Conservation (phyloP, 345 rosid species). For the Melaleuca quinquenervia region DNA sequence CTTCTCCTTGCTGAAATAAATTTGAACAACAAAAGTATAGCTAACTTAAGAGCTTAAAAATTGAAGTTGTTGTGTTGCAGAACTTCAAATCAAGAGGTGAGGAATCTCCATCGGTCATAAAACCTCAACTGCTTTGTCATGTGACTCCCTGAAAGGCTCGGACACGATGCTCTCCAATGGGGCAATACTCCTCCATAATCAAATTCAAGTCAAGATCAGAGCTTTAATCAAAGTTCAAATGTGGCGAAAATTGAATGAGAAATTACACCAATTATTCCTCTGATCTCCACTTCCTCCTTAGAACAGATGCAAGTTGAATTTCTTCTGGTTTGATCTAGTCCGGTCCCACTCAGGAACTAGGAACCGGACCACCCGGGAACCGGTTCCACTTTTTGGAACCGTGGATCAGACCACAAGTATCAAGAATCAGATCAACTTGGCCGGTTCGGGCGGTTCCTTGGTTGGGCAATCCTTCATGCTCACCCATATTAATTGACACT, state of each 20-base stretch:
- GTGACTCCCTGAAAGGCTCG: neutral
- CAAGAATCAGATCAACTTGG: too few species aligned
- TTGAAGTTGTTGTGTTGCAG: neutral
- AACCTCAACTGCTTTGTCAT: neutral
- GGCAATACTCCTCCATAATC: neutral
- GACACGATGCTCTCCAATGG: neutral
- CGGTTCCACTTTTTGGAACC: too few species aligned
- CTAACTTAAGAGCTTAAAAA: neutral
- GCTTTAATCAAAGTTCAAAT: neutral
- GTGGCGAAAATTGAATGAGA: neutral
- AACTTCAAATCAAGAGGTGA: neutral
- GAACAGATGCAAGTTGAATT: constrained; percentile 78
- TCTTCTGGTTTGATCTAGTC: too few species aligned
- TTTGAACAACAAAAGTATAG: neutral
- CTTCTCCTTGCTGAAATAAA: neutral
- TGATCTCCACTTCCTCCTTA: constrained; percentile 69
- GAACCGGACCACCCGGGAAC: too few species aligned
- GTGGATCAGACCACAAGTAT: too few species aligned
- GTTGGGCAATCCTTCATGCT: too few species aligned
- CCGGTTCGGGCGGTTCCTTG: too few species aligned
- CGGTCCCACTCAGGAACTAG: too few species aligned
- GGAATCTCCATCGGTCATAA: neutral
- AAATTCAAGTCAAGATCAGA: neutral
- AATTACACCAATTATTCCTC: constrained; percentile 7
- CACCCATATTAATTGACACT: too few species aligned